These are phyloP conservation scores for Agrocybe praecox DNA, from an alignment of 768 basidiomycete species.

Conservation along the genomic window DNA sequence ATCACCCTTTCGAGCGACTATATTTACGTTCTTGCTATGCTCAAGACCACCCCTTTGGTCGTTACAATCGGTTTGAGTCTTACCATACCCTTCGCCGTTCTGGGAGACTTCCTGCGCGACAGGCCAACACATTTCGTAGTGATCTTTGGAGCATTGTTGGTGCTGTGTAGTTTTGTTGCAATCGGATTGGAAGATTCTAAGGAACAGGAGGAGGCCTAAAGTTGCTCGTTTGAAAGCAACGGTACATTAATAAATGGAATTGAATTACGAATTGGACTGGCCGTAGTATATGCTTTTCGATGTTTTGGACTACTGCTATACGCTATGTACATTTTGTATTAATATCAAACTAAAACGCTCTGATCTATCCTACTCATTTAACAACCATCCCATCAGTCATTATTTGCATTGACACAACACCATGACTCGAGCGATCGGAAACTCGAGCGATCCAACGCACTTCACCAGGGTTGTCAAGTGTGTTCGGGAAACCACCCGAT, in stretches of 20 bases:
- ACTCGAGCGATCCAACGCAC: neutral
- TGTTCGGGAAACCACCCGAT: neutral
- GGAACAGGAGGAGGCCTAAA: slow-evolving; percentile 9
- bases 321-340: neutral
- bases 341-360: neutral
- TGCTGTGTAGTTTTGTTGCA: slow-evolving; percentile 72
- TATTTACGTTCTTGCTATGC: slow-evolving; percentile 87
- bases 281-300: neutral
- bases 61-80: slow-evolving; percentile 92
- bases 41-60: slow-evolving; percentile 94
- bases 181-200: slow-evolving; percentile 30
- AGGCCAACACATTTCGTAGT: slow-evolving; percentile 57
- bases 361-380: neutral
- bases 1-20: slow-evolving; percentile 88
- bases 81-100: slow-evolving; percentile 89
- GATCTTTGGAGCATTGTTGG: slow-evolving; percentile 73
- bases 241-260: too few species aligned
- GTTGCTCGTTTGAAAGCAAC: too few species aligned
- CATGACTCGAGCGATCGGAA: neutral
- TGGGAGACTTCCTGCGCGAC: slow-evolving; percentile 60
- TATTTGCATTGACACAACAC: neutral
- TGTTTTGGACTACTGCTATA: neutral
- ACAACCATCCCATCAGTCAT: neutral
- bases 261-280: too few species aligned
- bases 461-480: neutral